phyloP scores from a whole-genome alignment of 768 basidiomycete species.

The Kwoniella sp. region DNA sequence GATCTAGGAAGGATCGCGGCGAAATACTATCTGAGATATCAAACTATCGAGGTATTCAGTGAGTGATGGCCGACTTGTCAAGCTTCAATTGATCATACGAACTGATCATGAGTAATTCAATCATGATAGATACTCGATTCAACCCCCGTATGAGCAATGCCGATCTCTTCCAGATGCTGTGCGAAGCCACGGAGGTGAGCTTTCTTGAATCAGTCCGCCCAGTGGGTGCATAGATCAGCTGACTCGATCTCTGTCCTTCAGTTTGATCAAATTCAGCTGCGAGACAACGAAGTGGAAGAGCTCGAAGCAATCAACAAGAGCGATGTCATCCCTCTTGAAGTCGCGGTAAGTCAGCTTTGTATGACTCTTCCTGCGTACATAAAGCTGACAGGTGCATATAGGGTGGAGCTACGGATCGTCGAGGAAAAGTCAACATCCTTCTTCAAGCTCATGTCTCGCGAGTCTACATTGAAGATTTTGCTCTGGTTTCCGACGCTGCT shows the following conservation, averaged over 20 bases:
- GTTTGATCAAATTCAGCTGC: conserved; percentile 93
- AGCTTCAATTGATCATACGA: no score
- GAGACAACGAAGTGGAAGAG: conserved; percentile 85
- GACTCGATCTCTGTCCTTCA: conserved; percentile 48
- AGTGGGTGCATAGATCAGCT: no score
- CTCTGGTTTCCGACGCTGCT: conserved; percentile 88
- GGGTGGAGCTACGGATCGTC: conserved; percentile 68
- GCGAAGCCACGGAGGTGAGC: conserved; percentile 83
- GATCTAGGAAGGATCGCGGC: conserved; percentile 95
- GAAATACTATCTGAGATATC: conserved; percentile 87
- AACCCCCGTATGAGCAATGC: conserved; percentile 86
- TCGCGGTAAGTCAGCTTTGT: conserved; percentile 63
- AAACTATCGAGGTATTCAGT: conserved; percentile 83
- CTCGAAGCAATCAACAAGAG: conserved; percentile 66
- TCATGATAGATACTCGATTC: conserved; percentile 63
- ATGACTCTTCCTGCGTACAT: neutral
- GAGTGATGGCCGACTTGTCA: conserved; percentile 24
- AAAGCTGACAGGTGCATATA: conserved; percentile 48
- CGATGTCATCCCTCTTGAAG: conserved; percentile 69
- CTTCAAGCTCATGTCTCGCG: conserved; percentile 86
- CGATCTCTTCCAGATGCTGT: conserved; percentile 80
- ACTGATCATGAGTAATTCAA: no score
- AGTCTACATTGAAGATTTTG: conserved; percentile 85
- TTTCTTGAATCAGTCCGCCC: no score
- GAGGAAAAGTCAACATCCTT: conserved; percentile 91